Conservation (phyloP, 768 basidiomycete species). For the Mrakia frigida region DNA sequence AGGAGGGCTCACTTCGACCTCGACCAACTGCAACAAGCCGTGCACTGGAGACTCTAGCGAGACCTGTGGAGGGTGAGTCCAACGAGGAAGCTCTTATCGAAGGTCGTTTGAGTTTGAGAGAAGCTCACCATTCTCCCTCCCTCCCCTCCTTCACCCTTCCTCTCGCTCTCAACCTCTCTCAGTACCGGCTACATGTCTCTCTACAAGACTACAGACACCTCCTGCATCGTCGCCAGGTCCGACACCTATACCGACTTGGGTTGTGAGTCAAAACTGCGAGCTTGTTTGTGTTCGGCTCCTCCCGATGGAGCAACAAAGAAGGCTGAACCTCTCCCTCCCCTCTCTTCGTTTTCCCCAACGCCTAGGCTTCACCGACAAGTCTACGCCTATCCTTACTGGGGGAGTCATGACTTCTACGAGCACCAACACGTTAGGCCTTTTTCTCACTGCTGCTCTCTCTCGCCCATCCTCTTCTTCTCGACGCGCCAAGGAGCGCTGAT, state of each 20-base stretch:
- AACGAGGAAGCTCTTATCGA: no score
- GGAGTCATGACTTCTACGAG: neutral
- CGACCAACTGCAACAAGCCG: neutral
- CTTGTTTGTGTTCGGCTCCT: neutral
- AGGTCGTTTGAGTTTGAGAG: no score
- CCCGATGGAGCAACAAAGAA: neutral
- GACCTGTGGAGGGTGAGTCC: constrained; percentile 28
- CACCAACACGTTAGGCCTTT: neutral
- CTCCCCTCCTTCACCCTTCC: neutral
- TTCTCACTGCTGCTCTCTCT: neutral
- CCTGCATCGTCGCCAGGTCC: constrained; percentile 3
- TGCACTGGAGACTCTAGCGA: constrained; percentile 28
- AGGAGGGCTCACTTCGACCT: constrained; percentile 6
- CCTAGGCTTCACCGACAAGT: neutral
- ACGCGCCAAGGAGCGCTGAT: neutral
- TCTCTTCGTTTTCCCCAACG: no score
- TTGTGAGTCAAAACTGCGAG: constrained; percentile 10
- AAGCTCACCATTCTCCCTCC: neutral
- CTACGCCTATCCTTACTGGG: neutral
- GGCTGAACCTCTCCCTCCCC: neutral
- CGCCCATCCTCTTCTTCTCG: neutral
- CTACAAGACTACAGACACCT: constrained; percentile 23
- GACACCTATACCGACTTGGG: constrained; percentile 1
- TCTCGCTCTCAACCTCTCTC: neutral
- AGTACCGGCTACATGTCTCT: constrained; percentile 14